Evolutionary conservation across 192 early-diverging fungal species (phyloP), one percentile per base, ranked within the genome.

Genomic region (Coemansia sp.): DNA sequence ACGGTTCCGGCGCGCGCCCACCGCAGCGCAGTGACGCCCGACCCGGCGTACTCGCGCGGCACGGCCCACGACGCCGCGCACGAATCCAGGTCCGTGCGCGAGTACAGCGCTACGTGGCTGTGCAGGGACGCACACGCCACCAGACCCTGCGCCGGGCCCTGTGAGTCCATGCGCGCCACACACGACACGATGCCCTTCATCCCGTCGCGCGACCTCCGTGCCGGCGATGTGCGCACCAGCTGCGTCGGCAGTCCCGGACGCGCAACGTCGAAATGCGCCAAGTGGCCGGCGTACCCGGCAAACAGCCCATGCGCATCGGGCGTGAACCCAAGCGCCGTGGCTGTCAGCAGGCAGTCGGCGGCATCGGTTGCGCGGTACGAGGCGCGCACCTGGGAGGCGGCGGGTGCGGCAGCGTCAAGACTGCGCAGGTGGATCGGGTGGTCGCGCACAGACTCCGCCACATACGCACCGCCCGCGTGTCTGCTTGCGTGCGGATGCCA

Each of bases 381-480:
- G 9, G 86, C 85, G 14, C 91, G 84, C 39, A 89, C 65, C 12
- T 13, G 11, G 32, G 32, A 32, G 1, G 32, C 32, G 32, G 32
- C 32, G 32, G 32, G 1, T 76, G 87, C 55, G 13, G 53, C 61
- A 43, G 40, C 53, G 49, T 38, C 17, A 0, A 84, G 85, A 72
- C 93, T 91, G 85, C 93, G 91, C 63, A 95, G 59, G 25, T 86
- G 92, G 5, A 94, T 64, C 1, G 93, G 92, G 49, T 93, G 91
- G 44, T 94, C 93, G 51, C 92, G 79, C 20, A 83, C 84, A 8
- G 87, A 88, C 2, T 85, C 81, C 4, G 90, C 56, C 2, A 93
- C 69, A 19, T 86, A 89, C 74, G 87, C 88, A 8, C 88, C 85
- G 10, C 74, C 75, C 56, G 91, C 86, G 38, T 49, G 14, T 0